Percentiles rank a stretch among this genome's conserved stretches.
Conservation (phyloP, 164 flowering plant genomes). For the Platanus orientalis region DNA sequence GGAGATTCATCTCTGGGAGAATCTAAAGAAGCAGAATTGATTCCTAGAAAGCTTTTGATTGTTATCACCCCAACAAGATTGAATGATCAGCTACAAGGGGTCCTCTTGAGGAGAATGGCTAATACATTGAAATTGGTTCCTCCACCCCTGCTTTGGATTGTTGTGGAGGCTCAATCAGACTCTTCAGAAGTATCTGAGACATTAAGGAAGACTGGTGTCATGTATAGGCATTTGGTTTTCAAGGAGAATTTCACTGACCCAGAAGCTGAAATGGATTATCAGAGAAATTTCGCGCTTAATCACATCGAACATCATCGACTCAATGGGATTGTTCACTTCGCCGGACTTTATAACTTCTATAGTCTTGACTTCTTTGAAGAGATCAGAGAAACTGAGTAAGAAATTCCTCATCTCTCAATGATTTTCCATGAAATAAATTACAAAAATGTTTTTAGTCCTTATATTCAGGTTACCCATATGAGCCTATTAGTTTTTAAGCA, state of each 20-base stretch:
- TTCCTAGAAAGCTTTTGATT: slow-evolving; percentile 43
- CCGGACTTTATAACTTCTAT: slow-evolving; percentile 56
- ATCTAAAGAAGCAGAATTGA: slow-evolving; percentile 7
- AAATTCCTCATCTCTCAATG: neutral
- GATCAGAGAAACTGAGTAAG: slow-evolving; percentile 77
- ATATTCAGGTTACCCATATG: neutral
- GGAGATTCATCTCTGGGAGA: neutral
- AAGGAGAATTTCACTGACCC: slow-evolving; percentile 63
- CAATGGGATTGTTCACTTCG: slow-evolving; percentile 86
- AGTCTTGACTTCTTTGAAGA: slow-evolving; percentile 73
- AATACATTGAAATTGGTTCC: slow-evolving; percentile 61
- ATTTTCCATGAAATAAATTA: too few species aligned
- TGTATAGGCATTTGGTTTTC: slow-evolving; percentile 88
- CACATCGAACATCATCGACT: slow-evolving; percentile 88
- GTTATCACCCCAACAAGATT: slow-evolving; percentile 53
- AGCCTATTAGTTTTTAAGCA: neutral
- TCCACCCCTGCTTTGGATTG: slow-evolving; percentile 81
- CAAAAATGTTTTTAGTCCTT: neutral
- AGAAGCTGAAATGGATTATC: slow-evolving; percentile 57
- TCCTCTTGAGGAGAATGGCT: slow-evolving; percentile 48
- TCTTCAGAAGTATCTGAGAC: slow-evolving; percentile 47
- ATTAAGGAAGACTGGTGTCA: slow-evolving; percentile 67
- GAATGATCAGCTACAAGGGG: slow-evolving; percentile 28
- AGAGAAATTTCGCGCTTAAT: slow-evolving; percentile 68
- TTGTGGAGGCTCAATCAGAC: slow-evolving; percentile 51